Evolutionary conservation across 768 basidiomycete species (phyloP).

Genomic region (Lactifluus rugatus): DNA sequence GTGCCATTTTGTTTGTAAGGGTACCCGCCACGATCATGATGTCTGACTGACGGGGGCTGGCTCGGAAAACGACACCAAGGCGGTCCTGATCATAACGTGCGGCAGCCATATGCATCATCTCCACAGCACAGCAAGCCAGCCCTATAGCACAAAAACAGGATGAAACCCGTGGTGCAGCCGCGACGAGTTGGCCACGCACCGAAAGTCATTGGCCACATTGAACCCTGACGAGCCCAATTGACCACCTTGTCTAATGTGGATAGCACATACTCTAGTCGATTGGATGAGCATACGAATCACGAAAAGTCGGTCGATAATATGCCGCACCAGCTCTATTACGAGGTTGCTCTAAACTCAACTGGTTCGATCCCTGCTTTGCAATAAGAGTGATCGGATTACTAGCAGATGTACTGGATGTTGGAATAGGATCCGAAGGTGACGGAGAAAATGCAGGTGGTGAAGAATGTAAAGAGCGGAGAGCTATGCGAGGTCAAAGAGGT

Average conservation of each 20-base stretch:
- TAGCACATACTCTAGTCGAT: slow-evolving; percentile 76
- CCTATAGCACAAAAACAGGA: slow-evolving; percentile 38
- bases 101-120: slow-evolving; percentile 99
- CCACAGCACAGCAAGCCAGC: slow-evolving; percentile 97
- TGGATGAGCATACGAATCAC: neutral
- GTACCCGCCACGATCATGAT: slow-evolving; percentile 99
- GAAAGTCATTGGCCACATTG: slow-evolving; percentile 99
- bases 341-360: slow-evolving; percentile 79
- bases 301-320: neutral
- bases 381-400: slow-evolving; percentile 55
- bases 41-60: slow-evolving; percentile 94
- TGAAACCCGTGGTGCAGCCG: neutral
- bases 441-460: slow-evolving; percentile 35
- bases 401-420: slow-evolving; percentile 36
- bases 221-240: slow-evolving; percentile 96
- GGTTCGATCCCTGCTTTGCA: slow-evolving; percentile 73
- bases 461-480: slow-evolving; percentile 47
- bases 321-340: slow-evolving; percentile 76
- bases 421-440: slow-evolving; percentile 29
- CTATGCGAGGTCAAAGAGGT: slow-evolving; percentile 25
- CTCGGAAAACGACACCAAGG: slow-evolving; percentile 95
- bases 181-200: slow-evolving; percentile 33
- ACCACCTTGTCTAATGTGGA: slow-evolving; percentile 93
- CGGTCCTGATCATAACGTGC: slow-evolving; percentile 98
- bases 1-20: slow-evolving; percentile 99